These are phyloP conservation scores for sorghum (Sorghum bicolor) DNA, from an alignment of 176 grass and related monocot species.

Conservation along the genomic window Sorghum_bicolor_NCBIv3 NC_012870.2:8364001-8364500, in stretches of 20 bases:
- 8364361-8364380: slow-evolving; percentile 28
- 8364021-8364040: slow-evolving; percentile 48
- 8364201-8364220: slow-evolving; percentile 69
- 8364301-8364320: slow-evolving; percentile 89
- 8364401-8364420: slow-evolving; percentile 56
- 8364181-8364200: slow-evolving; percentile 74
- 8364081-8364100: slow-evolving; percentile 61
- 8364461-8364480: slow-evolving; percentile 6
- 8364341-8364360: slow-evolving; percentile 94
- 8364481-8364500: slow-evolving; percentile 35
- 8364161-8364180: slow-evolving; percentile 50
- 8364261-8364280: slow-evolving; percentile 76
- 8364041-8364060: slow-evolving; percentile 94
- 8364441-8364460: slow-evolving; percentile 42
- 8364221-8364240: slow-evolving; percentile 78
- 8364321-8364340: slow-evolving; percentile 95
- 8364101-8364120: slow-evolving; percentile 62
- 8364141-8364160: slow-evolving; percentile 61
- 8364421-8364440: slow-evolving; percentile 27
- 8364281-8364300: slow-evolving; percentile 44
- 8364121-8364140: slow-evolving; percentile 38
- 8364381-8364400: slow-evolving; percentile 62
- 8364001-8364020: slow-evolving; percentile 47
- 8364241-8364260: slow-evolving; percentile 74
- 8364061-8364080: slow-evolving; percentile 86